Evolutionary conservation across 2,329 filamentous ascomycete genomes (phyloP), one percentile per base, ranked within the genome.

Genomic region (Plenodomus biglobosus): DNA sequence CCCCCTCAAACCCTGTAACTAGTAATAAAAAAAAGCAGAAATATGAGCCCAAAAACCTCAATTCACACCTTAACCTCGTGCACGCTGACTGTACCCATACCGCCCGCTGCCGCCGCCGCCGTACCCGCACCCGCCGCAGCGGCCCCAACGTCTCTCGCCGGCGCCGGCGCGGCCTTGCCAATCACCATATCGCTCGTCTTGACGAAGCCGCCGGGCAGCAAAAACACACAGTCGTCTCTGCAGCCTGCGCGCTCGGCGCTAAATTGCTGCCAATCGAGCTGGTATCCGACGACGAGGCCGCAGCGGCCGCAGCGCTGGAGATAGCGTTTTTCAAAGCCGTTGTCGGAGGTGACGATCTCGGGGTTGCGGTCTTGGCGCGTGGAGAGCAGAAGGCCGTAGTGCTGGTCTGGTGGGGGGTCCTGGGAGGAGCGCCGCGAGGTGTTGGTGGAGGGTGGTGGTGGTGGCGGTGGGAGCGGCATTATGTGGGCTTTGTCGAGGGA

Each of bases 281-380:
- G 76, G 72, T 88, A 89, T 21, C 82, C 85, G 38, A 87, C 74
- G 1, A 80, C 76, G 21, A 86, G 65, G 24, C 76, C 74, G 72
- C 86, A 88, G 46, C 85, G 72, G 11, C 75, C 78, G 69, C 86
- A 89, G 18, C 80, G 74, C 54, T 81, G 73, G 3, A 83, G 58
- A 47, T 79, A 74, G 16, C 86, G 71, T 73, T 86, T 87, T 73
- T 88, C 86, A 52, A 87, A 87, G 4, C 85, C 86, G 49, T 86
- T 81, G 52, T 79, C 77, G 10, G 80, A 74, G 1, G 78, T 73
- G 6, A 86, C 72, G 0, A 86, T 70, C 10, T 77, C 75, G 5
- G 79, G 66, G 34, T 76, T 77, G 1, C 72, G 66, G 48, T 83
- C 80, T 0, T 72, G 69, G 2, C 72, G 61, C 0, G 80, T 76